Base-by-base conservation (phyloP, 1,284 basidiomycete species). In the Rhodotorula sp. region DNA sequence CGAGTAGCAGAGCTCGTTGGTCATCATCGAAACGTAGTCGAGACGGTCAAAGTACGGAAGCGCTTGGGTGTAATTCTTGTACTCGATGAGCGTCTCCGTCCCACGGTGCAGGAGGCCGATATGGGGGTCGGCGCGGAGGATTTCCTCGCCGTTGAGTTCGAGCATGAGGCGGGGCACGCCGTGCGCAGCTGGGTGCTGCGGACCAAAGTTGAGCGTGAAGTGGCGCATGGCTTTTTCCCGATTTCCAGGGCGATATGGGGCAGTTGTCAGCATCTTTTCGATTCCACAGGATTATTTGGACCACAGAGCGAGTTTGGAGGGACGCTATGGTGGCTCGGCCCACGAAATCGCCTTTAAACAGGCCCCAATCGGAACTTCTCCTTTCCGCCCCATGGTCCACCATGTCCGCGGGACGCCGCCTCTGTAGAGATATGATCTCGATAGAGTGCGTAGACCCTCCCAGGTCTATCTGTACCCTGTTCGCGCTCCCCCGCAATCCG, bases 21-120 rank as follows among this genome's bases (percentile, higher is more conserved):
- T 96, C 94, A 97, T 97, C 96, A 98, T 98, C 63, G 95, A 97
- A 68, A 97, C 94, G 80, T 99, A 99, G 86, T 99, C 96, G 75
- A 99, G 87, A 80, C 96, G 93, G 83, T 99, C 96, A 83, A 99
- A 99, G 85, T 99, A 98, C 3, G 96, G 97, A 8, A 78, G 67
- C 3, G 96, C 96, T 85, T 98, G 97, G 21, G 90, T 93, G 82
- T 98, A 99, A 16, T 91, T 98, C 86, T 99, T 99, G 87, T 96
- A 97, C 84, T 99, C 96, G 80, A 98, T 99, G 68, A 99, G 87
- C 84, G 98, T 99, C 83, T 99, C 96, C 26, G 96, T 99, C 52
- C 95, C 96, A 79, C 97, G 89, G 83, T 99, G 96, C 71, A 99
- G 87, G 56, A 99, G 87, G 74, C 96, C 97, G 79, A 99, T 90